Conservation (phyloP, 495 filamentous ascomycete genomes). For the Xanthoparmelia taractica region DNA sequence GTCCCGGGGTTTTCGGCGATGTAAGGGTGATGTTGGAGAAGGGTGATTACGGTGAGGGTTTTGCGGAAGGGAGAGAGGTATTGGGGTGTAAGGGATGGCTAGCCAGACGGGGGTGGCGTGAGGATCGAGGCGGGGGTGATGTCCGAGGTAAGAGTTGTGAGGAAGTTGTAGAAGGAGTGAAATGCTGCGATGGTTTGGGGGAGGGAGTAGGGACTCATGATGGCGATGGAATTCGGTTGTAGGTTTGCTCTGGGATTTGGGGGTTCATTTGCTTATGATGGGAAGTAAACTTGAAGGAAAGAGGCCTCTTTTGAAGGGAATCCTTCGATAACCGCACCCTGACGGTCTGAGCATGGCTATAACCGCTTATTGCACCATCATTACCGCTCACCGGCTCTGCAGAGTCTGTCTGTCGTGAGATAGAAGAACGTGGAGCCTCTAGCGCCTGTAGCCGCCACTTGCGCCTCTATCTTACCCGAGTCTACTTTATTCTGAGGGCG, state of each 20-base stretch:
- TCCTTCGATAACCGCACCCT: slow-evolving; percentile 12
- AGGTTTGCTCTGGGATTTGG: slow-evolving; percentile 12
- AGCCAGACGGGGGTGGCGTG: slow-evolving; percentile 18
- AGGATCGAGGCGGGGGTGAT: slow-evolving; percentile 20
- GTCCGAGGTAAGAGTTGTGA: slow-evolving; percentile 20
- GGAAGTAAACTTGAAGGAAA: slow-evolving; percentile 5
- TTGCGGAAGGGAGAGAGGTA: slow-evolving; percentile 19
- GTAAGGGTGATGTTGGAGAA: slow-evolving; percentile 20
- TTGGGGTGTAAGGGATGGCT: slow-evolving; percentile 16
- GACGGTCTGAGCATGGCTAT: slow-evolving; percentile 17
- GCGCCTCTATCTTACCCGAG: slow-evolving; percentile 1
- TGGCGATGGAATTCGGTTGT: slow-evolving; percentile 14
- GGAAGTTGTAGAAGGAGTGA: slow-evolving; percentile 21
- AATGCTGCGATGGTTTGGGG: slow-evolving; percentile 20
- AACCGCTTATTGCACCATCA: slow-evolving; percentile 6
- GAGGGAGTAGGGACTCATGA: slow-evolving; percentile 19
- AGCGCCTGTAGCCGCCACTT: slow-evolving; percentile 16
- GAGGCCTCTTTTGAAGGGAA: slow-evolving; percentile 11
- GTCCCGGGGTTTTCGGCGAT: slow-evolving; percentile 18
- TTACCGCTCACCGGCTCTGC: slow-evolving; percentile 8
- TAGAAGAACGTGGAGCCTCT: slow-evolving; percentile 8
- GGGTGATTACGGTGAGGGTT: slow-evolving; percentile 11
- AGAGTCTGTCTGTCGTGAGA: slow-evolving; percentile 10
- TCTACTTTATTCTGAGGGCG: slow-evolving; percentile 4
- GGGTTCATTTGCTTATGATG: slow-evolving; percentile 9